Conservation (phyloP, 257 asterid species). For the Penstemon newberryi region DNA sequence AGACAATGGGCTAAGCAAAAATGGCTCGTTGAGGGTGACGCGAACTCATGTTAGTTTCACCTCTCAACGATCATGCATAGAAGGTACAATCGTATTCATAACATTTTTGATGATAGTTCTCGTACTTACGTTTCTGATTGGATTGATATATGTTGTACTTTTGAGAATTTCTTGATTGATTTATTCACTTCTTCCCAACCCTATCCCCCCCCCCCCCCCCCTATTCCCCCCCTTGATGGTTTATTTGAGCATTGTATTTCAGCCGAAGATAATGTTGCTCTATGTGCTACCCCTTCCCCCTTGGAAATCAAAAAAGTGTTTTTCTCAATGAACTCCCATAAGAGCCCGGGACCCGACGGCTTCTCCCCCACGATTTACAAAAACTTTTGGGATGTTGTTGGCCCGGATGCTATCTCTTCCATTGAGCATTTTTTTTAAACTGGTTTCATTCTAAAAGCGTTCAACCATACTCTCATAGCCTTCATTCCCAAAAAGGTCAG, state of each 20-base stretch:
- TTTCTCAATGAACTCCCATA: neutral
- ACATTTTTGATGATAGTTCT: neutral
- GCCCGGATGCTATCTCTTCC: neutral
- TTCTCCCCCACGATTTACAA: neutral
- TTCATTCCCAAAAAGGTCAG: neutral
- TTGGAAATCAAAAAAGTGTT: neutral
- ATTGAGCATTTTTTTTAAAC: neutral
- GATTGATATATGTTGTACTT: neutral
- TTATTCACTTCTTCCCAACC: neutral
- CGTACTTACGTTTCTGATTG: neutral
- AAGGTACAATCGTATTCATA: neutral
- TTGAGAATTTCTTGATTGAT: neutral
- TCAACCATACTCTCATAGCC: neutral
- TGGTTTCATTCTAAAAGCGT: neutral
- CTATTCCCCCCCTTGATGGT: neutral
- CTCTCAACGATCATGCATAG: neutral
- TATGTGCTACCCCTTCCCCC: too few relatives aligned
- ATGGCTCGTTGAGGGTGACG: neutral
- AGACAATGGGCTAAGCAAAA: neutral
- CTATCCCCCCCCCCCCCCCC: too few relatives aligned
- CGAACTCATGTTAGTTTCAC: neutral
- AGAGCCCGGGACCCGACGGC: neutral
- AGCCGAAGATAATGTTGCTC: neutral
- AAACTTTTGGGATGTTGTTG: neutral
- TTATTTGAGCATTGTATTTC: neutral